A percentile compares a stretch with the other conserved stretches of the same genome.
These are phyloP conservation scores for Nemania abortiva DNA, from an alignment of 2,329 filamentous ascomycete species.

Conservation along the genomic window DNA sequence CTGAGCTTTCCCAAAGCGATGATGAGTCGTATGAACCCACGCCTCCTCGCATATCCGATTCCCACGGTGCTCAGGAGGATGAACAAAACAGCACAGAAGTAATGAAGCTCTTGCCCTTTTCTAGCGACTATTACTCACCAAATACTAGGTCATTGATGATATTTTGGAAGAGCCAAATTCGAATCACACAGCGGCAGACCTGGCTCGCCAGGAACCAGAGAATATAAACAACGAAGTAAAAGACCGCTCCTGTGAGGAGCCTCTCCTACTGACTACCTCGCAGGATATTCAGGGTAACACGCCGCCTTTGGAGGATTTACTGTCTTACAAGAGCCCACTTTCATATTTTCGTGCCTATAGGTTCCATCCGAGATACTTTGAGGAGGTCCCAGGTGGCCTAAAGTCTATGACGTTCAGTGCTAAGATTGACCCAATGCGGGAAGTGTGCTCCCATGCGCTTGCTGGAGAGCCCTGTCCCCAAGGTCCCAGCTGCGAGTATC, in stretches of 20 bases:
- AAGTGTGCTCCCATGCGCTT: constrained; percentile 82
- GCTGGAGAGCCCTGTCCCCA: constrained; percentile 76
- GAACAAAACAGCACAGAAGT: constrained; percentile 41
- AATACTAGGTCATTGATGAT: constrained; percentile 39
- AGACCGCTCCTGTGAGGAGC: constrained; percentile 47
- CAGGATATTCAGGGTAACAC: constrained; percentile 45
- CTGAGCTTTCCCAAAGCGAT: constrained; percentile 41
- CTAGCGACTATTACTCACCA: constrained; percentile 31
- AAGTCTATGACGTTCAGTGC: constrained; percentile 95
- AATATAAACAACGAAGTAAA: constrained; percentile 50
- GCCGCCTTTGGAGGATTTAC: constrained; percentile 52
- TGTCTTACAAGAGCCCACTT: constrained; percentile 86
- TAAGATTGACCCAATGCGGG: constrained; percentile 80
- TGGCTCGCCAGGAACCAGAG: constrained; percentile 29
- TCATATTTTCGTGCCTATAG: constrained; percentile 87
- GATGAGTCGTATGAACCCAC: constrained; percentile 42
- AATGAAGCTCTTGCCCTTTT: constrained; percentile 24
- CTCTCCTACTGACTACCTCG: constrained; percentile 48
- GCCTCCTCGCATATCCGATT: constrained; percentile 41
- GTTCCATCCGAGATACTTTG: constrained; percentile 82
- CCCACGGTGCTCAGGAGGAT: constrained; percentile 29
- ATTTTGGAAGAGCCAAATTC: constrained; percentile 44
- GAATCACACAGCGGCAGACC: constrained; percentile 30
- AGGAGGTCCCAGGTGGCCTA: constrained; percentile 79
- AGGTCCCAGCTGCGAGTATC: constrained; percentile 76